Evolutionary conservation across 169 alveolate species (phyloP), one percentile per base, ranked within the genome.

Genomic region (Eimeria falciformis): DNA sequence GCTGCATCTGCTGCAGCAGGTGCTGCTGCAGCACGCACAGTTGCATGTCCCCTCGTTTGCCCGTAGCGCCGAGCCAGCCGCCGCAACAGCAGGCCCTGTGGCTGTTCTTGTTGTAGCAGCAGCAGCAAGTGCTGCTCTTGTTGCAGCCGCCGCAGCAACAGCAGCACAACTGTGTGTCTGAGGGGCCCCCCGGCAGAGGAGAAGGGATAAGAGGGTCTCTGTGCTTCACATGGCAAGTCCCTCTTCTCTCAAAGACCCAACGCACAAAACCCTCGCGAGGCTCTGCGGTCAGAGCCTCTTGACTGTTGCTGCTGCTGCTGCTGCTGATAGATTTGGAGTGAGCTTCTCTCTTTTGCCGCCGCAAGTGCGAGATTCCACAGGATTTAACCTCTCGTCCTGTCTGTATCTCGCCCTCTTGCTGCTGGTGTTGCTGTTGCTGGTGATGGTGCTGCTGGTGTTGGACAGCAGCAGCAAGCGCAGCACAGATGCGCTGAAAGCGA

Each of bases 1-100:
- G 33, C 71, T 58, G 71, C 71, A 14, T 14, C 71, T 11, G 71
- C 71, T 11, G 71, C 71, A 58, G 71, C 18, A 58, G 71, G 33
- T 58, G 71, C 71, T 58, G 29, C 71, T 58, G 71, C 71, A 58
- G 71, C 71, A 58, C 33, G 33, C 9, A 27, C 71, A 58, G 71
- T 27, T 58, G 5, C 9, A n/a, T 58, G 18, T 21, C 25, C 58
- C 58, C 58, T 9, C 58, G 58, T 50, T 14, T 50, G 33, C 7
- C 71, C 21, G 25, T 58, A 5, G 11, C 27, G 29, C 71, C 27
- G 71, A 14, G 5, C 29, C 27, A 5, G 5, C 71, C 25, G 71
- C 71, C 21, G 71, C 71, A 14, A n/a, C 71, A 14, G 71, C 27
- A 14, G 71, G 33, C 21, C 9, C 71, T 14, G 21, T 9, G 9